A percentile compares a stretch with the other conserved stretches of the same genome.
phyloP scores from a whole-genome alignment of 2,329 filamentous ascomycete species.

The Cladosporium colombiae region DNA sequence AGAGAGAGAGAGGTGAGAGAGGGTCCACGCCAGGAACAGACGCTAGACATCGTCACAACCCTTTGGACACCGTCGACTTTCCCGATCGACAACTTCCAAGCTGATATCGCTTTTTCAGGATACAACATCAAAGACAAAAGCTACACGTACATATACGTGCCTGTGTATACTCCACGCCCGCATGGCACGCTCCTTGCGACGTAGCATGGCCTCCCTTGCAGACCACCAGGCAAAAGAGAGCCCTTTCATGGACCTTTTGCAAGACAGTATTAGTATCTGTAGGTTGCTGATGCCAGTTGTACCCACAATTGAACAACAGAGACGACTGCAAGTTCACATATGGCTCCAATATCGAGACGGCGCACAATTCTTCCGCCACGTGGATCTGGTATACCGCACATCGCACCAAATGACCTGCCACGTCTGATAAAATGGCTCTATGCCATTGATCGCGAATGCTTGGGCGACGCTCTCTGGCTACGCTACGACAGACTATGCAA shows the following conservation, averaged over 20 bases:
- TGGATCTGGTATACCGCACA: background rate
- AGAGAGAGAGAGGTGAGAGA: background rate
- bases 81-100: background rate
- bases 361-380: background rate
- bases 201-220: background rate
- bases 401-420: background rate
- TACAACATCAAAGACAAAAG: background rate
- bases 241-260: background rate
- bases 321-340: background rate
- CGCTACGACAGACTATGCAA: background rate
- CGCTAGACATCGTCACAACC: background rate
- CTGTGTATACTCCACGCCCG: background rate
- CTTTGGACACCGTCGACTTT: background rate
- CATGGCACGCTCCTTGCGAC: background rate
- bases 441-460: background rate
- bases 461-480: background rate
- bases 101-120: background rate
- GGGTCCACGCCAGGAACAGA: background rate
- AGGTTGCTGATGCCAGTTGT: background rate
- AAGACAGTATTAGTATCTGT: background rate
- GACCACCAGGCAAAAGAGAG: background rate
- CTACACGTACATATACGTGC: background rate
- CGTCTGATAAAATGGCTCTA: background rate
- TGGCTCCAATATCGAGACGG: background rate
- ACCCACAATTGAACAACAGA: background rate